Conservation (phyloP, 441 rosid genomes). For the Eruca vesicaria region DNA sequence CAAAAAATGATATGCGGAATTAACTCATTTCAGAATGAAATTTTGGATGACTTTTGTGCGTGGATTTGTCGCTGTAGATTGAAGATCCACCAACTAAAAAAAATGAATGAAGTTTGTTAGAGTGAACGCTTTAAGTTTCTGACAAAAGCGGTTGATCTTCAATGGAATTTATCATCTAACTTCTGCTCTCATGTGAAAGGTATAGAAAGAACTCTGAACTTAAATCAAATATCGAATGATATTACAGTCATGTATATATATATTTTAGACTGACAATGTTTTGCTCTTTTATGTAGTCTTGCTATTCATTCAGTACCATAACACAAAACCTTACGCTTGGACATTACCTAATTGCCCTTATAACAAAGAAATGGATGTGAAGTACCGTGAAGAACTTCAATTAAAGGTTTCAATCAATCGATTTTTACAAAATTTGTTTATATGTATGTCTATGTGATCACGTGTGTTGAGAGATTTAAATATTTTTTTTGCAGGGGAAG, state of each 20-base stretch:
- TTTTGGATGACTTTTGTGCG: not conserved
- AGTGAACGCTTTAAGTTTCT: constrained; percentile 64
- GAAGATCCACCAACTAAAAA: constrained; percentile 85
- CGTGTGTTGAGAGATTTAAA: not conserved
- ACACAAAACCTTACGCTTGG: constrained; percentile 63
- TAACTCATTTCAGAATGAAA: not conserved
- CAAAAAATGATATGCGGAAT: not conserved
- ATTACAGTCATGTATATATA: not conserved
- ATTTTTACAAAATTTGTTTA: constrained; percentile 2
- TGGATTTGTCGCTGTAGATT: constrained; percentile 45
- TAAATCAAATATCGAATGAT: not conserved
- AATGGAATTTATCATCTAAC: constrained; percentile 68
- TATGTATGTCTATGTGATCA: not conserved
- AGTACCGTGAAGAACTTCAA: constrained; percentile 65
- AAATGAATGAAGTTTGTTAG: constrained; percentile 58
- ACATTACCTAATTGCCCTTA: constrained; percentile 85
- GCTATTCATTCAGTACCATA: constrained; percentile 59
- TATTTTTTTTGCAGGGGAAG: constrained; percentile 52
- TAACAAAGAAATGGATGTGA: constrained; percentile 89
- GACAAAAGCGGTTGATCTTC: constrained; percentile 44
- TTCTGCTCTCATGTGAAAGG: constrained; percentile 68
- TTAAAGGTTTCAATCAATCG: constrained; percentile 39
- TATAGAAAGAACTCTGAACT: constrained; percentile 16
- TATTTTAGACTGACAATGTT: not conserved
- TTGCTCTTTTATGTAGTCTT: not conserved